Conservation (phyloP, 805 yeast genomes). For the Nakazawaea laoshanensis region DNA sequence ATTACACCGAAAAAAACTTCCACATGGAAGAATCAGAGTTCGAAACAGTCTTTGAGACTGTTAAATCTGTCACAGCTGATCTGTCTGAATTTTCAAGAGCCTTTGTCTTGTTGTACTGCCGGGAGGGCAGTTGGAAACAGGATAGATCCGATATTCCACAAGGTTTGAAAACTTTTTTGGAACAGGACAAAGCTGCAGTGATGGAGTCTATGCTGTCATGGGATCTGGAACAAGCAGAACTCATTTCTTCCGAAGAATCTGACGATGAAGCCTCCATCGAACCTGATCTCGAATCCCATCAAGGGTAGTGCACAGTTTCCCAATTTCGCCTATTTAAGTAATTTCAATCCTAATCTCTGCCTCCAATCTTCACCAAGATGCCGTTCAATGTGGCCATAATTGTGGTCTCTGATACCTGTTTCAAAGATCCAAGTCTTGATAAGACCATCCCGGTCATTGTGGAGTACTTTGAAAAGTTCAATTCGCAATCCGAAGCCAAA, state of each 20-base stretch:
- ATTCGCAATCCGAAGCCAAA: slow-evolving; percentile 8
- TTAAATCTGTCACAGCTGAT: slow-evolving; percentile 1
- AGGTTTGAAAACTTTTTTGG: slow-evolving; percentile 1
- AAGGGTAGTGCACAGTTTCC: too few species aligned
- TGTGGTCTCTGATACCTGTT: slow-evolving; percentile 34
- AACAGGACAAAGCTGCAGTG: slow-evolving; percentile 1
- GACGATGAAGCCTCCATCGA: slow-evolving; percentile 1
- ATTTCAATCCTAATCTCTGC: not conserved
- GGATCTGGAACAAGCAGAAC: too few species aligned
- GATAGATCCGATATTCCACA: not conserved
- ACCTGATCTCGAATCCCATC: too few species aligned
- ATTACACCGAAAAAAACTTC: slow-evolving; percentile 17
- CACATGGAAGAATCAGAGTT: slow-evolving; percentile 6
- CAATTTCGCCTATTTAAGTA: too few species aligned
- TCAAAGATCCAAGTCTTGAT: slow-evolving; percentile 22
- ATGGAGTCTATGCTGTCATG: not conserved
- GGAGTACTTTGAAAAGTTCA: slow-evolving; percentile 12
- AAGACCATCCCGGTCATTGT: slow-evolving; percentile 21
- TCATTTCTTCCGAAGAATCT: too few species aligned
- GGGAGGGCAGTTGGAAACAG: slow-evolving; percentile 3
- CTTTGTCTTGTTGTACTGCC: slow-evolving; percentile 4
- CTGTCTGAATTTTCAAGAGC: not conserved
- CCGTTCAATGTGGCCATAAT: slow-evolving; percentile 23
- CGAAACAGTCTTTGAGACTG: slow-evolving; percentile 1
- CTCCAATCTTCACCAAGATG: slow-evolving; percentile 9